Evolutionary conservation across 345 rosid species (phyloP), one percentile per base, ranked within the genome.

Genomic region (Eucalyptus polyanthemos): DNA sequence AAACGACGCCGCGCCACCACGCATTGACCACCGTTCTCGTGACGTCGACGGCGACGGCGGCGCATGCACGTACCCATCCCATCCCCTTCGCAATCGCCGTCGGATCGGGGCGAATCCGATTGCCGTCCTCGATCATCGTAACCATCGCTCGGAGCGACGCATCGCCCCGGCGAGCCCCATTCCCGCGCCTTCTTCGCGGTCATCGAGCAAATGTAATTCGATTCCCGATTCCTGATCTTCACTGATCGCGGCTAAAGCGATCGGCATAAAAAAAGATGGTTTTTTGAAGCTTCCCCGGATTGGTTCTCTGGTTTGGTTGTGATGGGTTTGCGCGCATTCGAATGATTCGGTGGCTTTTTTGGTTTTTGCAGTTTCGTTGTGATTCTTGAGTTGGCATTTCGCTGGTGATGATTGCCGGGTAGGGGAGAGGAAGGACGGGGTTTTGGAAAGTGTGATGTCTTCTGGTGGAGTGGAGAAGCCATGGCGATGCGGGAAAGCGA

Each of bases 401-500:
- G 87, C 50, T 90, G 90, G 92, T 91, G 62, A 90, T 91, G 89
- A 88, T 90, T 50, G 90, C 91, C 89, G 88, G 80, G 86, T 80
- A 85, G 51, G 91, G 40, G 91, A 88, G 85, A 53, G 58, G 58
- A 81, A 86, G 31, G 92, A 17, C 90, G 89, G 49, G 17, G 86
- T 87, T 81, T 62, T 13, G 44, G 54, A 89, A 81, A 89, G 87
- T 89, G 93, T 94, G 90, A 95, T 97, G 99, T 93, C 94, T 93
- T 93, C 95, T 90, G 95, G 91, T 53, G 93, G 93, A 88, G 93
- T 90, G 80, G 93, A 92, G 69, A 94, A 92, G 93, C 96, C 94
- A 94, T 95, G 99, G 97, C 91, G 93, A 85, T 97, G 96, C 90
- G 95, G 96, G 91, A 95, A 92, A 92, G 89, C 93, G 7, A 93